phyloP scores from a whole-genome alignment of 345 rosid species.

The Populus simonii region DNA sequence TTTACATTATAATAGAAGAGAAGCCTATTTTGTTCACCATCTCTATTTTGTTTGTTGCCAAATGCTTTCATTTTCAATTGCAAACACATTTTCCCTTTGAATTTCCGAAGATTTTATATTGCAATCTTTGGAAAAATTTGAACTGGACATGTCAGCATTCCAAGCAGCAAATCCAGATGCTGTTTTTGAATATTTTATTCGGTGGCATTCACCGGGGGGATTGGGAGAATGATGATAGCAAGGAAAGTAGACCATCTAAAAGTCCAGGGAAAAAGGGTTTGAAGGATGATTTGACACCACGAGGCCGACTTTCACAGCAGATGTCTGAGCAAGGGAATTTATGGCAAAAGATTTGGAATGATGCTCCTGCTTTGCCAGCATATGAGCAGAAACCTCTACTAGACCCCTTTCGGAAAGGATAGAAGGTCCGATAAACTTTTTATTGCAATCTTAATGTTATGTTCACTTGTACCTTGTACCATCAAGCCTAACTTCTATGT shows the following conservation, averaged over 20 bases:
- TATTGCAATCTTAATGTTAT: background rate
- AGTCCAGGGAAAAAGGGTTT: constrained; percentile 27
- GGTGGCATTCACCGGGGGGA: constrained; percentile 99
- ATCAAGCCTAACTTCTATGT: background rate
- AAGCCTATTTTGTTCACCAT: too few species aligned
- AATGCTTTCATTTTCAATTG: background rate
- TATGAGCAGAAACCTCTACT: constrained; percentile 85
- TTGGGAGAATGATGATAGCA: constrained; percentile 56
- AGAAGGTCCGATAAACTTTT: constrained; percentile 51
- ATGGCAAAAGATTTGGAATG: constrained; percentile 89
- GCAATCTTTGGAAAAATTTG: constrained; percentile 10
- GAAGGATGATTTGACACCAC: constrained; percentile 81
- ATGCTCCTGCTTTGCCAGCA: constrained; percentile 67
- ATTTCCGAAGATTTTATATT: constrained; percentile 4
- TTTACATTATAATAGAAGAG: background rate
- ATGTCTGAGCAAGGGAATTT: constrained; percentile 90
- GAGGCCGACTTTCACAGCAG: constrained; percentile 77
- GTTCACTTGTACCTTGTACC: background rate
- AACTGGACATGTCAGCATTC: constrained; percentile 93
- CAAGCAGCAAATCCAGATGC: constrained; percentile 98
- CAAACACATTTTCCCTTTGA: background rate
- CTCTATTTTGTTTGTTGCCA: background rate
- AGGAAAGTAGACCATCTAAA: constrained; percentile 39
- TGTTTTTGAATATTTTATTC: constrained; percentile 89
- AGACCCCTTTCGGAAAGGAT: constrained; percentile 91